These are phyloP conservation scores for Raphidocelis subcapitata DNA, from an alignment of 139 green algal species.

Conservation along the genomic window DNA sequence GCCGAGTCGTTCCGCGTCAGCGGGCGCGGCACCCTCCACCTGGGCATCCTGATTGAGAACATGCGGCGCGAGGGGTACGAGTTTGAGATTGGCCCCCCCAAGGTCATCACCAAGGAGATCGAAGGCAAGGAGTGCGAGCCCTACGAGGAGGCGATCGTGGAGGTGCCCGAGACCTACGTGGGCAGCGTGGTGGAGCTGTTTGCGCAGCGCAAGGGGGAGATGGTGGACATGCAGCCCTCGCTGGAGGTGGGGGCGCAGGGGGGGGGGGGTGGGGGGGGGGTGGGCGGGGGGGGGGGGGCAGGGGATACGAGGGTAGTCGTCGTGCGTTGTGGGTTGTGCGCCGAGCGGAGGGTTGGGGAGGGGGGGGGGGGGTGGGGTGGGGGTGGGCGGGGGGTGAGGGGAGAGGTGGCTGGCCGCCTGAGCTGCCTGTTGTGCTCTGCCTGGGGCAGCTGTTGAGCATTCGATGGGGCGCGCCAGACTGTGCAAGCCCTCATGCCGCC, in stretches of 20 bases:
- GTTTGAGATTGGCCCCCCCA: slow-evolving; percentile 90
- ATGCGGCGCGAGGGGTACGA: slow-evolving; percentile 93
- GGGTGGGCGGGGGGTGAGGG: no score
- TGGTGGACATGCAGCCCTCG: slow-evolving; percentile 85
- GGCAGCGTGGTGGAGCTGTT: slow-evolving; percentile 88
- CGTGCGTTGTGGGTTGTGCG: no score
- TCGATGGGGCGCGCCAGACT: no score
- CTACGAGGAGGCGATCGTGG: slow-evolving; percentile 90
- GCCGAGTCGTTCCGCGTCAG: slow-evolving; percentile 94
- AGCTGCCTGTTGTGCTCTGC: no score
- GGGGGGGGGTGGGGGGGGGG: no score
- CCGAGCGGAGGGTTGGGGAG: no score
- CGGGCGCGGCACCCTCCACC: slow-evolving; percentile 86
- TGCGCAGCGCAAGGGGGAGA: slow-evolving; percentile 88
- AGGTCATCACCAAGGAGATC: slow-evolving; percentile 88
- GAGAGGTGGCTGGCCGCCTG: no score
- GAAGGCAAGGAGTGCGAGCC: slow-evolving; percentile 85
- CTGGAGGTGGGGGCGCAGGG: slow-evolving; percentile 18
- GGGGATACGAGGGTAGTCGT: no score
- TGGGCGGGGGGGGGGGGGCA: no score
- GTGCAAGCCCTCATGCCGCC: no score
- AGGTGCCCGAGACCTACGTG: slow-evolving; percentile 59
- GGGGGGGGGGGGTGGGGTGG: no score
- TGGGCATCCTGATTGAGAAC: slow-evolving; percentile 98
- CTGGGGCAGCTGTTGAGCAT: no score